Conservation (phyloP, 2,329 filamentous ascomycete genomes). For the Talaromyces funiculosus region DNA sequence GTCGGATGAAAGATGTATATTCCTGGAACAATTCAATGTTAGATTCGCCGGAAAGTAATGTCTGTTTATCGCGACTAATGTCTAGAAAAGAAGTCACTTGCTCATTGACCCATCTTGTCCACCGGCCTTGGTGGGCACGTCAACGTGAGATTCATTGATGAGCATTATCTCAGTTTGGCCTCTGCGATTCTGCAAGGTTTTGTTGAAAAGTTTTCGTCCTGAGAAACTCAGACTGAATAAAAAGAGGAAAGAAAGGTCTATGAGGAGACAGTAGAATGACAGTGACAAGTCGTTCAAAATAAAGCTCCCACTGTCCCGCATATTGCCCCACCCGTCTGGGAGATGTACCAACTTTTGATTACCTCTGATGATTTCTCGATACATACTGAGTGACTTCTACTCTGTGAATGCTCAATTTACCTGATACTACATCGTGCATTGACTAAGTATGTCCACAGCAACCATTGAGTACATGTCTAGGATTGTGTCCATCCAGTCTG, state of each 20-base stretch:
- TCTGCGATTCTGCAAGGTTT: no score
- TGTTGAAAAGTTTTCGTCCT: no score
- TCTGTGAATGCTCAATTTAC: not conserved
- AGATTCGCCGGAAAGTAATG: not conserved
- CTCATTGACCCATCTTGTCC: conserved; percentile 53
- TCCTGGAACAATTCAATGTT: conserved; percentile 46
- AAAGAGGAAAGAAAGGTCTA: not conserved
- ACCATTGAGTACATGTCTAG: no score
- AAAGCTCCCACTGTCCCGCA: conserved; percentile 9
- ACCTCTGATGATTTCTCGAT: not conserved
- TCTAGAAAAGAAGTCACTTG: conserved; percentile 25
- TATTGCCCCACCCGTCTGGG: conserved; percentile 2
- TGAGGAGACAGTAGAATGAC: no score
- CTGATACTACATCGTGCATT: not conserved
- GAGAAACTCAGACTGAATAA: no score
- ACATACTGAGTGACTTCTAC: not conserved
- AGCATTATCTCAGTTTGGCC: conserved; percentile 43
- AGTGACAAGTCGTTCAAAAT: no score
- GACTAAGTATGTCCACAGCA: not conserved
- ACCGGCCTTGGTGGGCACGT: conserved; percentile 55
- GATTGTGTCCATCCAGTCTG: no score
- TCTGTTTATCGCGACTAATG: not conserved
- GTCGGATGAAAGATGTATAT: conserved; percentile 85
- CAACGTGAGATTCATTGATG: conserved; percentile 54
- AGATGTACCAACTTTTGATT: not conserved